Evolutionary conservation across 2,329 filamentous ascomycete genomes (phyloP).

Genomic region (Elsinoe fawcettii): DNA sequence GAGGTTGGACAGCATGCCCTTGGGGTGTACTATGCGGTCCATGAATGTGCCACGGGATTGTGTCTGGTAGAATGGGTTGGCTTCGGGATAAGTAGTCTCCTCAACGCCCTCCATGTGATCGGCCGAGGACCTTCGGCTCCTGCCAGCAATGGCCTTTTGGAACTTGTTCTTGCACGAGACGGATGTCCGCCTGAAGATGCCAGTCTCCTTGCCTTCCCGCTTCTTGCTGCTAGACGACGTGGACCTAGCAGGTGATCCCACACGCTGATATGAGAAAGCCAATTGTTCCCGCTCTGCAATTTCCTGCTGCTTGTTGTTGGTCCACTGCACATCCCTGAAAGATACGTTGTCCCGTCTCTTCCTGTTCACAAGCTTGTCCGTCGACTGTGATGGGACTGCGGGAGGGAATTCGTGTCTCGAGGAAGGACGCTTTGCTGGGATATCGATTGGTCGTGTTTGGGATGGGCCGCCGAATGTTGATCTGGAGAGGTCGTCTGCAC

Average conservation of each 20-base stretch:
- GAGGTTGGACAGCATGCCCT: slow-evolving; percentile 14
- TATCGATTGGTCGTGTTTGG: slow-evolving; percentile 5
- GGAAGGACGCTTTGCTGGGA: slow-evolving; percentile 12
- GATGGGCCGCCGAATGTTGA: background rate
- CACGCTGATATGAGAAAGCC: slow-evolving; percentile 12
- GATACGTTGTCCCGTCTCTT: slow-evolving; percentile 14
- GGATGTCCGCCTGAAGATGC: slow-evolving; percentile 19
- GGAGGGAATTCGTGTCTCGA: slow-evolving; percentile 11
- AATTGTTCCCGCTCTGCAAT: slow-evolving; percentile 12
- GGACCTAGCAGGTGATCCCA: slow-evolving; percentile 16
- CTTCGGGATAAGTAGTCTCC: slow-evolving; percentile 13
- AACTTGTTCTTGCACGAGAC: slow-evolving; percentile 17
- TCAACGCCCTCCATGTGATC: slow-evolving; percentile 20
- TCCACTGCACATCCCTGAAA: slow-evolving; percentile 14
- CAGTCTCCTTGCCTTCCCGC: slow-evolving; percentile 19
- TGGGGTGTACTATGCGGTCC: slow-evolving; percentile 14
- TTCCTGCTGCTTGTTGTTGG: slow-evolving; percentile 6
- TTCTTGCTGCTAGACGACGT: slow-evolving; percentile 16
- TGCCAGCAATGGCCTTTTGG: slow-evolving; percentile 15
- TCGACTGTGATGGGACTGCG: slow-evolving; percentile 1
- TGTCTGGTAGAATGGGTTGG: slow-evolving; percentile 15
- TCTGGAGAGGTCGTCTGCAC: background rate
- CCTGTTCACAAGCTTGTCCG: slow-evolving; percentile 11
- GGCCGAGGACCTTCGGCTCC: slow-evolving; percentile 15
- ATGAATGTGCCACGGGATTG: slow-evolving; percentile 8